Base-by-base conservation (phyloP, 208 protist species). In the Wallacemonas sp. region DNA sequence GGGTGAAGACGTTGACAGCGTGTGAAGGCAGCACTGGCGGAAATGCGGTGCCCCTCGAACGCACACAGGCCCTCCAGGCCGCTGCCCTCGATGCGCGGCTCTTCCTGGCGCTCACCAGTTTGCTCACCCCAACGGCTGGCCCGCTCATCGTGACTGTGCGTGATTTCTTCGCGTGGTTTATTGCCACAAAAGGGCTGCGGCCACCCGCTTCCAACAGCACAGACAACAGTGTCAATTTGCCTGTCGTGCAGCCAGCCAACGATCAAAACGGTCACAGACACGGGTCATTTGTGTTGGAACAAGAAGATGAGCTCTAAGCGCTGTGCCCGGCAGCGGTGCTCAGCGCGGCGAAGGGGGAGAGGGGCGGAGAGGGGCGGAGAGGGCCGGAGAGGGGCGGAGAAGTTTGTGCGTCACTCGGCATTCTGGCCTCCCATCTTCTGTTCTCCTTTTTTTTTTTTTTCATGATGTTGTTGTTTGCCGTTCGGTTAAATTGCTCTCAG, bases 161-260 rank as follows among this genome's bases (percentile, higher is more conserved):
- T 4, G 84, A 88, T 28, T 95, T 91, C 74, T 79, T 95, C 36
- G 65, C 59, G 47, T 95, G 86, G 86, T 95, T 86, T 59, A 90
- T 91, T 58, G 6, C 41, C 2, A 73, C 72, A 21, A 75, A 70
- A 8, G 42, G 76, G 38, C 36, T 68, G 26, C 22, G 27, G 19
- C 31, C 45, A 22, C 61, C 59, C 55, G 14, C 30, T 19, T 6
- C 46, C 24, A 11, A 19, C 24, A 54, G 6, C 46, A 4, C 46
- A 54, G 21, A 11, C 51, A 9, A 17, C 24, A 58, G 15, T 31
- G 4, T 1, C 17, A 38, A 31, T 31, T 15, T 4, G 4, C 15
- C 30, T 41, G n/a, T 42, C 3, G n/a, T 58, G 28, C 51, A 4
- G 26, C 4, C 51, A 17, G 17, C 51, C 17, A 14, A 8, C 19